These are phyloP conservation scores for Saussurea involucrata DNA, from an alignment of 129 eudicot genomes.

Conservation along the genomic window DNA sequence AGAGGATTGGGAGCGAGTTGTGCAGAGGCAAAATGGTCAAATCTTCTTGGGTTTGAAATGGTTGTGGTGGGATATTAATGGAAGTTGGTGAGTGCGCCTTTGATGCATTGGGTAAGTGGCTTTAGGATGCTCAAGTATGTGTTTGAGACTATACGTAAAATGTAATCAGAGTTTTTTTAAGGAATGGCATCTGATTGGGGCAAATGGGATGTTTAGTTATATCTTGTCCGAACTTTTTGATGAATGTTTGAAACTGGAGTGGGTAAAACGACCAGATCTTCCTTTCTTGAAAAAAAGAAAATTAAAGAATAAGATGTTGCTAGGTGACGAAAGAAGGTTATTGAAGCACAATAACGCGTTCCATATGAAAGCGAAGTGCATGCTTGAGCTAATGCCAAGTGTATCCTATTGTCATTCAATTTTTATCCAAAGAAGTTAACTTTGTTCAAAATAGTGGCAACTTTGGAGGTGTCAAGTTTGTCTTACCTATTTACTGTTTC, in stretches of 20 bases:
- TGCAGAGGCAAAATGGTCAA: background rate
- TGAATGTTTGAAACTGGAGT: conserved; percentile 8
- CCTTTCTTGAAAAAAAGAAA: background rate
- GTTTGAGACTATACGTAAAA: background rate
- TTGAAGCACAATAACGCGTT: background rate
- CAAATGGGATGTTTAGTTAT: background rate
- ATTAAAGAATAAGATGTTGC: conserved; percentile 3
- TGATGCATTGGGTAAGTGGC: background rate
- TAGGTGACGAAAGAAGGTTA: conserved; percentile 8
- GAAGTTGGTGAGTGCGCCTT: background rate
- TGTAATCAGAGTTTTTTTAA: background rate
- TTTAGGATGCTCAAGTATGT: background rate
- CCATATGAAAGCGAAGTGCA: background rate
- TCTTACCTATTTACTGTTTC: background rate
- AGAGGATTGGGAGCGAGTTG: background rate
- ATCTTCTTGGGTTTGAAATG: background rate
- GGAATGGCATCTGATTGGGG: background rate
- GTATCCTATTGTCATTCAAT: background rate
- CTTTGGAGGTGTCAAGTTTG: background rate
- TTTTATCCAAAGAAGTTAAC: background rate
- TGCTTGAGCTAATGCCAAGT: background rate
- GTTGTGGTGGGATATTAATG: background rate
- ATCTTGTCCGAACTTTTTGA: background rate
- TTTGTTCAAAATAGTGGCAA: background rate
- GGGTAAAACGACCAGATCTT: background rate